Evolutionary conservation across 1,284 basidiomycete genomes (phyloP).

Genomic region (Apiotrichum domesticum): DNA sequence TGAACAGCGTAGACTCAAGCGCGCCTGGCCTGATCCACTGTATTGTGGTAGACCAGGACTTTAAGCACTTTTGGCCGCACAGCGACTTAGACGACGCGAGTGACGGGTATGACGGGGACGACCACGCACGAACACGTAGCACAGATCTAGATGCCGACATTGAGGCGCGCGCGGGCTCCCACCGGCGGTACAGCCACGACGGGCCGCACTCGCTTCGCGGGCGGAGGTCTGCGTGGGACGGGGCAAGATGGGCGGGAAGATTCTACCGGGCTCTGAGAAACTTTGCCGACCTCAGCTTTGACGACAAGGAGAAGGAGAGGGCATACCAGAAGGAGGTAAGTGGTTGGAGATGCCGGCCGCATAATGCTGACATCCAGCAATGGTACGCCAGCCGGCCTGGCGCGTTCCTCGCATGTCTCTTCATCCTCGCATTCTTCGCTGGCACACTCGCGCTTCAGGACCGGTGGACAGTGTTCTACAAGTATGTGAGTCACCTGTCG

Average conservation of each 20-base stretch:
- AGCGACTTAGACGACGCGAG: neutral
- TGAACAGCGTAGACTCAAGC: neutral
- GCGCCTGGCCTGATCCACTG: neutral
- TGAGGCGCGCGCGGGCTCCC: no score
- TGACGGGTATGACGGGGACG: neutral
- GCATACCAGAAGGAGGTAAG: slow-evolving; percentile 38
- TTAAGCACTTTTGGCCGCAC: neutral
- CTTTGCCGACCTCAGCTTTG: slow-evolving; percentile 40
- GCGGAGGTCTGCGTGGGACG: neutral
- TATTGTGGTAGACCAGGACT: neutral
- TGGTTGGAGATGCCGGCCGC: neutral
- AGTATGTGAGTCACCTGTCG: slow-evolving; percentile 34
- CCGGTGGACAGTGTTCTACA: neutral
- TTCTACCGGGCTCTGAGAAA: slow-evolving; percentile 10
- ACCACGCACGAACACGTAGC: neutral
- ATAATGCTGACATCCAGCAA: neutral
- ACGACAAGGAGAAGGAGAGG: slow-evolving; percentile 37
- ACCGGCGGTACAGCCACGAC: no score
- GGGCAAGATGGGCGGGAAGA: neutral
- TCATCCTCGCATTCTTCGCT: neutral
- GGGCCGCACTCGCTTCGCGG: neutral
- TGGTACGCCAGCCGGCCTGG: neutral
- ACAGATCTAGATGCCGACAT: no score
- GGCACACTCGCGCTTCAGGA: neutral
- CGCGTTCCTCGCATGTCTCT: neutral